These are phyloP conservation scores for Chaetomium globosum DNA, from an alignment of 2,329 filamentous ascomycete species.

Conservation along the genomic window DNA sequence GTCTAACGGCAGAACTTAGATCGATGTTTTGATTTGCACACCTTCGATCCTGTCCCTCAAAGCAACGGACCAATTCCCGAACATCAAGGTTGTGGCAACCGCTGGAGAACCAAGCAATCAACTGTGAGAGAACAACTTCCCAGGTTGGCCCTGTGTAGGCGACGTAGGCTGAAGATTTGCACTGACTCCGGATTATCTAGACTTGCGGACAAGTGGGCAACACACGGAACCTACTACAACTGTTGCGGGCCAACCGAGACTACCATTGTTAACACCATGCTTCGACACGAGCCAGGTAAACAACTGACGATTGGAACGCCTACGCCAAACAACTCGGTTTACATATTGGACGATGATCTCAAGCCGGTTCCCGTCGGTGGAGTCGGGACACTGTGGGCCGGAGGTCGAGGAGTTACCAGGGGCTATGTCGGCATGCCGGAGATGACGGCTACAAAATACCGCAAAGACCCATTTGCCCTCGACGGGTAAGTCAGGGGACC, in stretches of 20 bases:
- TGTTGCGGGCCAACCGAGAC: slow-evolving; percentile 64
- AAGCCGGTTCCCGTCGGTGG: slow-evolving; percentile 51
- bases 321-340: slow-evolving; percentile 58
- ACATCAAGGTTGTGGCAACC: slow-evolving; percentile 56
- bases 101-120: slow-evolving; percentile 51
- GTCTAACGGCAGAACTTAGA: slow-evolving; percentile 48
- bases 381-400: slow-evolving; percentile 60
- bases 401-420: slow-evolving; percentile 56
- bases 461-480: slow-evolving; percentile 53
- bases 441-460: slow-evolving; percentile 54
- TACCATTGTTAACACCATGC: slow-evolving; percentile 62
- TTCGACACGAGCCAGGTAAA: slow-evolving; percentile 51
- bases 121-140: slow-evolving; percentile 31
- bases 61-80: slow-evolving; percentile 49
- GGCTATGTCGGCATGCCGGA: slow-evolving; percentile 59
- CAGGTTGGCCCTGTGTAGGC: too few species aligned
- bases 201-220: slow-evolving; percentile 60
- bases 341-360: slow-evolving; percentile 54
- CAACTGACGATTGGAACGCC: slow-evolving; percentile 58
- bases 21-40: slow-evolving; percentile 57
- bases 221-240: slow-evolving; percentile 55
- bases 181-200: neutral
- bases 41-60: slow-evolving; percentile 55
- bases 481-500: slow-evolving; percentile 48
- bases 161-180: too few species aligned